Base-by-base conservation (phyloP, 2,329 filamentous ascomycete genomes). In the Stagonosporopsis rhizophila region DNA sequence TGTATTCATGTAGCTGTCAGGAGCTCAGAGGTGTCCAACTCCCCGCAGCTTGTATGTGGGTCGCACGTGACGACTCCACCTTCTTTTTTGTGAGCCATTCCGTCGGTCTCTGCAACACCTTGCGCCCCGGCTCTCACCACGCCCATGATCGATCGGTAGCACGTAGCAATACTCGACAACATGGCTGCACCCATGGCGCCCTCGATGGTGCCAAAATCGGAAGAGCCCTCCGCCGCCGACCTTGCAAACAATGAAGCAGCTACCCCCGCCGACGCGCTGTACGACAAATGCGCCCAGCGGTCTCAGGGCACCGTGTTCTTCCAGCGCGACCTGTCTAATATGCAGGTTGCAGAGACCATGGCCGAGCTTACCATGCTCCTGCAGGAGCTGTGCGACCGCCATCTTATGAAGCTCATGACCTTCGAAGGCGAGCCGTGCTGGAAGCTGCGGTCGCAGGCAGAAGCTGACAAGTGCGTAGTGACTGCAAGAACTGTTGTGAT, bases 321-420 rank as follows among this genome's bases (percentile, higher is more conserved):
- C 62, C 75, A 77, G 66, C 72, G 73, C 58, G 75, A 77, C 28
- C 61, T 77, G 22, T 69, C 69, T 22, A 71, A 70, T 35, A 73
- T 76, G 69, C 67, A 75, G 45, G 63, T 77, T 19, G 73, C 73
- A 7, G 68, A 71, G 30, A 71, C 70, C 48, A 67, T 73, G 61
- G 60, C 60, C 6, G 69, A 73, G 60, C 68, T 77, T 34, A 63
- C 68, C 14, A 52, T 58, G 45, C 57, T 77, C 6, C 55, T 76
- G 28, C 69, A 73, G 53, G 66, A 72, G 56, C 65, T 77, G 11
- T 69, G 69, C 45, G 70, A 72, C 52, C 54, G 67, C 14, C 72
- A 76, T 45, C 65, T 76, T n/a, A 68, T 77, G 66, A 75, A 75
- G 66, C 62, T 71, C 38, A 68, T 77, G 68, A 69, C 62, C 9